A percentile compares a stretch with the other conserved stretches of the same genome.
Evolutionary conservation across 768 basidiomycete genomes (phyloP).

Genomic region (Lactarius sanguifluus): DNA sequence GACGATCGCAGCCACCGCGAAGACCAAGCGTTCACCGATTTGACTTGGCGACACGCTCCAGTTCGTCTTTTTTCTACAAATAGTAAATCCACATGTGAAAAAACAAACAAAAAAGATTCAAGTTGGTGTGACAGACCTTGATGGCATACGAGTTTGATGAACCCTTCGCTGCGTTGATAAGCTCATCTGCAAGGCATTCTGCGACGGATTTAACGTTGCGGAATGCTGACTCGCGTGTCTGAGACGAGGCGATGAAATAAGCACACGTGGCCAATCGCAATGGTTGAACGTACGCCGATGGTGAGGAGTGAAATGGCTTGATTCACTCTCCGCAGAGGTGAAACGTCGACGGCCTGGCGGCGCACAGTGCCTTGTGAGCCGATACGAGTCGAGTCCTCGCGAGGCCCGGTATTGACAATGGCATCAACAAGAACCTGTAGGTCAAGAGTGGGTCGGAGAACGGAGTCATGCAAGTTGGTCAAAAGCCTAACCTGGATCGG

Average conservation of each 20-base stretch:
- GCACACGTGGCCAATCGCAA: not conserved
- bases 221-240: conserved; percentile 99
- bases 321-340: conserved; percentile 96
- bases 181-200: conserved; percentile 98
- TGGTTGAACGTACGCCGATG: conserved; percentile 70
- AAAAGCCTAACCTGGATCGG: conserved; percentile 81
- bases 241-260: conserved; percentile 9
- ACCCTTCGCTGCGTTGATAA: conserved; percentile 99
- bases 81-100: not conserved
- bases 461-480: conserved; percentile 1
- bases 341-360: conserved; percentile 99
- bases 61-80: conserved; percentile 93
- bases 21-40: conserved; percentile 75
- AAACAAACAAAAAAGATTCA: not conserved
- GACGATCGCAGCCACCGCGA: conserved; percentile 20
- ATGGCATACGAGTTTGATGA: conserved; percentile 99
- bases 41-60: conserved; percentile 99
- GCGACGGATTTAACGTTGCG: conserved; percentile 99
- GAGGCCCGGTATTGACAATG: conserved; percentile 98
- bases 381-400: conserved; percentile 99
- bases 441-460: not conserved
- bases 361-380: conserved; percentile 99
- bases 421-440: conserved; percentile 90
- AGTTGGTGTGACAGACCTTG: conserved; percentile 61
- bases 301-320: conserved; percentile 95